Evolutionary conservation across 2,329 filamentous ascomycete species (phyloP), one percentile per base, ranked within the genome.

Genomic region (Aspergillus fumigatiaffinis): DNA sequence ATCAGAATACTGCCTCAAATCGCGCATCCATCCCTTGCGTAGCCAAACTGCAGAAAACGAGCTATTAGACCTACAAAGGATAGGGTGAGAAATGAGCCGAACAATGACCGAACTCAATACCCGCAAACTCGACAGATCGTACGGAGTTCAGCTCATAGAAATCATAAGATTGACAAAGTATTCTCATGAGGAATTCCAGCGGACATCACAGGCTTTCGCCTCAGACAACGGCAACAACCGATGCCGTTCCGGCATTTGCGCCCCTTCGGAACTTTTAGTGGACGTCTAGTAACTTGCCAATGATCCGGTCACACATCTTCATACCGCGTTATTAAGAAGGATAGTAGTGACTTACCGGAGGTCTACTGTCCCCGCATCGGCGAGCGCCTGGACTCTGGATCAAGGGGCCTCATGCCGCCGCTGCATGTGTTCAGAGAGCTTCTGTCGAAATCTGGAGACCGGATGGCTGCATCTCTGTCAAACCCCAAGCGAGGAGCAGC

Each of bases 311-410:
- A 38, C 32, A 38, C 32, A 17, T 38, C 14, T n/a, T 38, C 14
- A 38, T 38, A 7, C 14, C 14, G 32, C 32, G 2, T 38, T 14
- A 38, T 17, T 38, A 17, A 38, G 14, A 17, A 38, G 32, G 14
- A 38, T n/a, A 38, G 32, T 17, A 38, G 32, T 32, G 32, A 38
- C 32, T 17, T 38, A 14, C 32, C 32, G 32, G 17, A 38, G 14
- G 32, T 38, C 32, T 38, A 17, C 17, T 38, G 32, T 38, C 59
- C 62, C 4, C 60, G 59, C 21, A 60, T 64, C 23, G 60, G 60
- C 53, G 51, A 61, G 25, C 57, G 61, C 10, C 53, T 63, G 8
- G 53, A 64, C 38, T 46, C 42, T 46, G 20, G 10, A 46, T 46
- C 42, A 46, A 46, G 42, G 42, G 42, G 42, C 10, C 5, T 14